These are phyloP conservation scores for Alternaria brassicae DNA, from an alignment of 2,329 filamentous ascomycete genomes.

Conservation along the genomic window DNA sequence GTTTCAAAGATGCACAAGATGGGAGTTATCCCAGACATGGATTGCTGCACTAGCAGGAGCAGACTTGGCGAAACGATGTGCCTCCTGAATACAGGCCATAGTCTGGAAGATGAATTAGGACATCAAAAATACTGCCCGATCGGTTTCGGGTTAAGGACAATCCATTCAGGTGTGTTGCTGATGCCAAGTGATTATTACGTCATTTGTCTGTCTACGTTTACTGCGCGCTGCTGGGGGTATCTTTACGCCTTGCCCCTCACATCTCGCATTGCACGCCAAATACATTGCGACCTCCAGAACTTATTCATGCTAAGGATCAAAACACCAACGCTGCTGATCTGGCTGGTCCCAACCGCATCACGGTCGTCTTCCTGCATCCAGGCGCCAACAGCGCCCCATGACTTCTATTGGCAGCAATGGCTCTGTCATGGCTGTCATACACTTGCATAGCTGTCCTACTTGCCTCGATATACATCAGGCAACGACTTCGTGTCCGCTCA, in stretches of 20 bases:
- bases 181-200: constrained; percentile 2
- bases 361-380: background rate
- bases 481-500: constrained; percentile 15
- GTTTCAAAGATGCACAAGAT: background rate
- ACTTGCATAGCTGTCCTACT: constrained; percentile 5
- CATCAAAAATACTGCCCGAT: background rate
- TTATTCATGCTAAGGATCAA: too few species aligned
- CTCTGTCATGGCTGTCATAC: constrained; percentile 9
- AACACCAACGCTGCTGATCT: background rate
- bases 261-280: background rate
- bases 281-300: background rate
- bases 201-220: background rate
- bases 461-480: constrained; percentile 10
- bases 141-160: background rate
- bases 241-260: background rate
- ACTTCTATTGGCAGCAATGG: background rate
- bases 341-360: background rate
- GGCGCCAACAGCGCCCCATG: background rate
- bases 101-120: background rate
- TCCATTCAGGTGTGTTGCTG: background rate
- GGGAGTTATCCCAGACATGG: background rate
- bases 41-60: background rate
- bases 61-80: background rate
- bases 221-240: background rate
- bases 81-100: background rate